phyloP scores from a whole-genome alignment of 768 basidiomycete species.

The Serpula lacrymans region DNA sequence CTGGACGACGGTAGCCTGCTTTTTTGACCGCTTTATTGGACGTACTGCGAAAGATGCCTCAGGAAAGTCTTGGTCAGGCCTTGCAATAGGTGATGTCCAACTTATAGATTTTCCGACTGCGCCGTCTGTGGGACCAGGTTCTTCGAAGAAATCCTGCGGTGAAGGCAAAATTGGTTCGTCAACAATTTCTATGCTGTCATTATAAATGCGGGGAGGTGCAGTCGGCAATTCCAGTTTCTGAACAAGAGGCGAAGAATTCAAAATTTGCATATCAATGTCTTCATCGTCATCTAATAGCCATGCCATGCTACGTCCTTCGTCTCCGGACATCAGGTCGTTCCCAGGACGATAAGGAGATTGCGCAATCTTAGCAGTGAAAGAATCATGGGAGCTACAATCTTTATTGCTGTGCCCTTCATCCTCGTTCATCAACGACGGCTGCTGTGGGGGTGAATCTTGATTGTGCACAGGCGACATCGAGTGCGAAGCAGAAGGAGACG shows the following conservation, averaged over 20 bases:
- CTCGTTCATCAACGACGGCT: background rate
- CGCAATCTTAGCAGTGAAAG: no score
- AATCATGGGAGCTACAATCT: no score
- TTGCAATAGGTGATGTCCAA: slow-evolving; percentile 12
- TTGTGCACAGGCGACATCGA: slow-evolving; percentile 10
- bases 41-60: slow-evolving; percentile 46
- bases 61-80: slow-evolving; percentile 27
- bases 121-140: slow-evolving; percentile 11
- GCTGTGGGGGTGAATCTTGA: slow-evolving; percentile 3
- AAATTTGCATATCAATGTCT: slow-evolving; percentile 48
- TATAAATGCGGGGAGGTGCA: slow-evolving; percentile 5
- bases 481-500: slow-evolving; percentile 24
- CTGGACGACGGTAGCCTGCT: slow-evolving; percentile 18
- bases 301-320: slow-evolving; percentile 43
- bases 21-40: slow-evolving; percentile 24
- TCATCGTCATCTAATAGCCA: slow-evolving; percentile 70
- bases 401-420: no score
- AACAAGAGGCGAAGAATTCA: slow-evolving; percentile 46
- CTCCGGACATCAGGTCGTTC: slow-evolving; percentile 12
- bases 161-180: slow-evolving; percentile 17
- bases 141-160: slow-evolving; percentile 13
- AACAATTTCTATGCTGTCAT: slow-evolving; percentile 23
- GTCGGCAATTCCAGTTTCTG: slow-evolving; percentile 7
- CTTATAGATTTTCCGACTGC: no score
- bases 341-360: slow-evolving; percentile 10